Evolutionary conservation across 257 asterid genomes (phyloP), one percentile per base, ranked within the genome.

Genomic region (Nicotiana knightiana): DNA sequence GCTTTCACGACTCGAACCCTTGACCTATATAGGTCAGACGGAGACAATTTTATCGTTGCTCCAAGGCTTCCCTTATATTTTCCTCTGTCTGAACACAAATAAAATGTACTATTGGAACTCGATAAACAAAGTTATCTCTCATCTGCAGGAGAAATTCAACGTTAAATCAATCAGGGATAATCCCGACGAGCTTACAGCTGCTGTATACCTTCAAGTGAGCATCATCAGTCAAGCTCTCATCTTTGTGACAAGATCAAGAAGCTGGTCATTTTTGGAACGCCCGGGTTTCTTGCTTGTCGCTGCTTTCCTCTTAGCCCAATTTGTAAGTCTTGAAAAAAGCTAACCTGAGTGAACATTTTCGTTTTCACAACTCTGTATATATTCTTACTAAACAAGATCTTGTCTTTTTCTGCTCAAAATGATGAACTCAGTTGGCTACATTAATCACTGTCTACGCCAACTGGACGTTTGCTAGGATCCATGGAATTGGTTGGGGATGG

Each of bases 401-500:
- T 53, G 9, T 76, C 18, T 58, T 32, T 32, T 82, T 37, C 81
- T 37, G 4, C 43, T 64, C 64, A 17, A 67, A 76, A 21, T 35
- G 21, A 6, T 62, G 57, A 61, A 15, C 79, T 48, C 90, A 91
- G 93, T 10, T 87, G 71, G 97, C 97, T n/a, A 93, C 95, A 12
- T 0, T 87, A 2, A 87, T 93, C 24, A 89, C 93, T 57, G 97
- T 92, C n/a, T 92, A 93, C 17, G 95, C 97, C 24, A 43, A 85
- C 55, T 93, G 97, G 97, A 83, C 51, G 30, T 93, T 93, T 67
- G 94, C 97, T 53, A 91, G 89, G 62, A 89, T 93, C 15, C 70
- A 84, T 57, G 97, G 97, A 46, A 88, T 92, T 39, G 97, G 97
- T 63, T 93, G 97, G 97, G 93, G 92, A 1, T 93, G 97, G 97